Evolutionary conservation across 768 basidiomycete species (phyloP), one percentile per base, ranked within the genome.

Genomic region (Boletus huronensis): DNA sequence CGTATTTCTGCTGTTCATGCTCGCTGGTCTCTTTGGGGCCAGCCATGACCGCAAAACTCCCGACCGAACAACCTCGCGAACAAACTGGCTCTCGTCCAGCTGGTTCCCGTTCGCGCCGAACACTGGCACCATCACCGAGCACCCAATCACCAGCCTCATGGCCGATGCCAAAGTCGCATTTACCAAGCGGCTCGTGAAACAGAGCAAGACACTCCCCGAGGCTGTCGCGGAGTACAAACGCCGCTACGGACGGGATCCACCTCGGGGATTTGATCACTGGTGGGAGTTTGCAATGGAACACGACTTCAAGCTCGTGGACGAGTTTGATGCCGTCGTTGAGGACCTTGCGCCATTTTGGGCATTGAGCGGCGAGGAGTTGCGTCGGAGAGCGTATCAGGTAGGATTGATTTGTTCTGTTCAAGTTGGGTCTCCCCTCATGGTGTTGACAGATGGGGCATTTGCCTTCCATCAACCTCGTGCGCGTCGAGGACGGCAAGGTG

Each of bases 231-330:
- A 96, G 69, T 99, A 99, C 72, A 82, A 75, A 59, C 74, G 79
- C 52, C 78, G 94, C 54, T 94, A 96, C 70, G 75, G 75, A 10
- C 81, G 89, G 35, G 73, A 82, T 34, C 97, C 97, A 5, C 96
- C 97, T 0, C 82, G 79, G 40, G 96, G 94, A 1, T 99, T 98
- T 59, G 95, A 93, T 65, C 73, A 79, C 28, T 98, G 96, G 96
- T 96, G 85, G 82, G 66, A 71, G 42, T 98, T 93, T 70, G 89
- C 87, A 14, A 74, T 79, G 68, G 75, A 82, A 53, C 81, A 92
- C 70, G 72, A 81, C 6, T 85, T 90, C 44, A 82, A 84, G 62
- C 82, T 98, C 72, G 76, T 89, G 5, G 96, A 98, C 69, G 96
- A 98, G 67, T 98, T 93, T 63, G 91, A 92, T 55, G 79, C 80